Conservation (phyloP, 305 asterid species). For the Rubia peregrina region DNA sequence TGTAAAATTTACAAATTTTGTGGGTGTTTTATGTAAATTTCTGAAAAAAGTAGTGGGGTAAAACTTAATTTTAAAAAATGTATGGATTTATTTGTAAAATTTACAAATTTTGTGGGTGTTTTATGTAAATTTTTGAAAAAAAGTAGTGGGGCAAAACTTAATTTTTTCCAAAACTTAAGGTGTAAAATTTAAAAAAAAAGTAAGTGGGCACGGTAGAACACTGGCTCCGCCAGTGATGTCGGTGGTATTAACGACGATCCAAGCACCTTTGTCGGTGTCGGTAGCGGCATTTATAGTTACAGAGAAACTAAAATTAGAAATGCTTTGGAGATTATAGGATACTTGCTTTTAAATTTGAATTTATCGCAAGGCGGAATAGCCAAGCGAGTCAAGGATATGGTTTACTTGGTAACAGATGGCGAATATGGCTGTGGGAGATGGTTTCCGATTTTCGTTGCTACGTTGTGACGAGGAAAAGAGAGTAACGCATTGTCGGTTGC, state of each 20-base stretch:
- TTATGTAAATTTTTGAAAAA: no score
- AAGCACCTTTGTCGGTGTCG: conserved; percentile 44
- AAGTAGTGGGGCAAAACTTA: no score
- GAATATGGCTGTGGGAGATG: conserved; percentile 70
- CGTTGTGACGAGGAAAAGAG: conserved; percentile 60
- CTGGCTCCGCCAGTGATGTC: no score
- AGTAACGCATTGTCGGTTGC: conserved; percentile 37
- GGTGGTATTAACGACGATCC: conserved; percentile 46
- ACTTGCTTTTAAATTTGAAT: conserved; percentile 36
- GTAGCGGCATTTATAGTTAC: conserved; percentile 36
- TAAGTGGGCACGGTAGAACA: no score
- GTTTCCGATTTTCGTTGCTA: conserved; percentile 57
- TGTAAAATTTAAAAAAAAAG: no score
- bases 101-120: no score
- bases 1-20: no score
- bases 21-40: no score
- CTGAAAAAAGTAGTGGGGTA: no score
- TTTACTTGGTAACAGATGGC: conserved; percentile 43
- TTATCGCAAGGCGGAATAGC: conserved; percentile 30
- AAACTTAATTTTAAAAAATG: no score
- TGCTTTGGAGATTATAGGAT: conserved; percentile 47
- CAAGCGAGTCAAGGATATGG: conserved; percentile 32
- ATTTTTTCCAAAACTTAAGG: no score
- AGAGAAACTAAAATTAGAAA: conserved; percentile 45
- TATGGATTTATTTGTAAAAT: no score